These are phyloP conservation scores for Neonectria punicea DNA, from an alignment of 2,329 filamentous ascomycete genomes.

Conservation along the genomic window DNA sequence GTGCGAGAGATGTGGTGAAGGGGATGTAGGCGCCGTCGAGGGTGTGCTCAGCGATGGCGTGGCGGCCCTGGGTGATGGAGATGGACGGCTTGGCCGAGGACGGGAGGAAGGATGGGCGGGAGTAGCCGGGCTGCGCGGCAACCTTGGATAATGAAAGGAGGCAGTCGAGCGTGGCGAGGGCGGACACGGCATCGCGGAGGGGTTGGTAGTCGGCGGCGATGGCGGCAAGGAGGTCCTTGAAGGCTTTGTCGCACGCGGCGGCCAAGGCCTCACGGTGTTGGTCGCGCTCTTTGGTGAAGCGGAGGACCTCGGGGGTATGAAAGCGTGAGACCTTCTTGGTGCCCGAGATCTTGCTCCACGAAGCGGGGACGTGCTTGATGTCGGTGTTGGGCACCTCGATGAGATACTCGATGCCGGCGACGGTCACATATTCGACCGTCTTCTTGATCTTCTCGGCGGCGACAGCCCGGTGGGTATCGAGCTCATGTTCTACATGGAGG, in stretches of 20 bases:
- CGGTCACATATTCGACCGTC: slow-evolving; percentile 79
- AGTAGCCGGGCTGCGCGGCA: slow-evolving; percentile 87
- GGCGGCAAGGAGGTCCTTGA: slow-evolving; percentile 74
- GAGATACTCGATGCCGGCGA: slow-evolving; percentile 92
- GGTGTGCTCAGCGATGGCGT: slow-evolving; percentile 95
- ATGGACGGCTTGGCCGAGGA: slow-evolving; percentile 74
- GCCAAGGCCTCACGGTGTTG: slow-evolving; percentile 94
- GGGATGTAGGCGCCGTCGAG: slow-evolving; percentile 90
- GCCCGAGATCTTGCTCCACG: slow-evolving; percentile 93
- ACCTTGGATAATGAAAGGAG: slow-evolving; percentile 87
- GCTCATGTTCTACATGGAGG: slow-evolving; percentile 88
- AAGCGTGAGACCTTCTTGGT: slow-evolving; percentile 94
- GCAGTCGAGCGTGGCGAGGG: slow-evolving; percentile 89
- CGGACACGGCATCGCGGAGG: slow-evolving; percentile 87
- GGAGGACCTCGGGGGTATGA: slow-evolving; percentile 90
- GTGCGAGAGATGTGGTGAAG: slow-evolving; percentile 81
- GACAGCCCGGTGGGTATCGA: slow-evolving; percentile 78
- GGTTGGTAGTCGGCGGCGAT: slow-evolving; percentile 88
- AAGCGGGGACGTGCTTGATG: slow-evolving; percentile 89
- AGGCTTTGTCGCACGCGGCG: slow-evolving; percentile 89
- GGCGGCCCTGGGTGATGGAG: slow-evolving; percentile 72
- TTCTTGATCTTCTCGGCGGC: slow-evolving; percentile 79
- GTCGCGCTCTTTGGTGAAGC: slow-evolving; percentile 85
- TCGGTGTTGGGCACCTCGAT: slow-evolving; percentile 88
- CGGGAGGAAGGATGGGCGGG: slow-evolving; percentile 75